Evolutionary conservation across 2,329 filamentous ascomycete species (phyloP).

Genomic region (Lasiodiplodia sp.): DNA sequence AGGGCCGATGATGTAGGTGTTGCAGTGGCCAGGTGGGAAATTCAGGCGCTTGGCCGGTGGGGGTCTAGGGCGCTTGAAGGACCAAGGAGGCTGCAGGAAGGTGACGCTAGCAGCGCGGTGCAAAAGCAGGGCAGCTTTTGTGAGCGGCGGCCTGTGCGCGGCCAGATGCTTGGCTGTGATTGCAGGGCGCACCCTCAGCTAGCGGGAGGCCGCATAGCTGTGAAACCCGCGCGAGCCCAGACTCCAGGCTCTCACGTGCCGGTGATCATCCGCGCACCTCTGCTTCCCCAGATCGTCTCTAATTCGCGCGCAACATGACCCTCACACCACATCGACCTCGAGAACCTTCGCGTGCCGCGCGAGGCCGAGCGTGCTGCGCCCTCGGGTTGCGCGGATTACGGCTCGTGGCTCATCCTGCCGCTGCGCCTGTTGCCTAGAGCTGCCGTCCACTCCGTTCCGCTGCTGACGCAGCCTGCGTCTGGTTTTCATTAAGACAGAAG

Average conservation of each 20-base stretch:
- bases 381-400: conserved; percentile 6
- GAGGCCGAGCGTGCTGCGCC: conserved; percentile 1
- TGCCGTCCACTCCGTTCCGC: conserved; percentile 1
- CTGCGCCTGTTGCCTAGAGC: conserved; percentile 10
- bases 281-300: conserved; percentile 21
- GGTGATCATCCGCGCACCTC: conserved; percentile 8
- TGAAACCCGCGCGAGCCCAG: conserved; percentile 17
- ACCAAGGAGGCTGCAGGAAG: conserved; percentile 13
- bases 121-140: conserved; percentile 22
- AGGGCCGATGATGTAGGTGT: conserved; percentile 26
- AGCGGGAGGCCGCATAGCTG: conserved; percentile 23
- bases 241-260: not conserved
- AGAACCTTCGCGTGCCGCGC: conserved; percentile 10
- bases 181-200: conserved; percentile 18
- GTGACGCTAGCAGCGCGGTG: conserved; percentile 20
- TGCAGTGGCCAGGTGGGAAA: conserved; percentile 25
- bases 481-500: conserved; percentile 18
- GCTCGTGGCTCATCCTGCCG: not conserved
- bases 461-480: conserved; percentile 25
- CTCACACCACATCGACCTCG: conserved; percentile 14
- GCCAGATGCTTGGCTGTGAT: conserved; percentile 19
- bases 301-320: conserved; percentile 3
- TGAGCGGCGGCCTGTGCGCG: conserved; percentile 14
- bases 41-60: conserved; percentile 26
- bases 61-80: conserved; percentile 22